phyloP scores from a whole-genome alignment of 768 basidiomycete genomes.

The Lactarius sanguifluus region DNA sequence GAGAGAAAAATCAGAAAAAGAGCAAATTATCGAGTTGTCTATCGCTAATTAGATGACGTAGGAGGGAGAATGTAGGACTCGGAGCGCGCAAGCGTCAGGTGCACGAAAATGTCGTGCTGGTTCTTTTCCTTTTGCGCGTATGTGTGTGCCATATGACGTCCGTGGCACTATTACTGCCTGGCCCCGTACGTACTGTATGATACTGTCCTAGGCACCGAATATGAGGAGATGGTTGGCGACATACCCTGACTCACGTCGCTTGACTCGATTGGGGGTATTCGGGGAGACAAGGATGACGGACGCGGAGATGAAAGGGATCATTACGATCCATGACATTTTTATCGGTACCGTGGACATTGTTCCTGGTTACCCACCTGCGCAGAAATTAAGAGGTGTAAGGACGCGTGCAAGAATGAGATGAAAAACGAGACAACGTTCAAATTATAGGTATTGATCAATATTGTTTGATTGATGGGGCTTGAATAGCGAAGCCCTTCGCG shows the following conservation, averaged over 20 bases:
- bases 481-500: slow-evolving; percentile 53
- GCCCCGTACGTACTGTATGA: neutral
- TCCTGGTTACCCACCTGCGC: neutral
- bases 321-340: neutral
- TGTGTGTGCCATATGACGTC: neutral
- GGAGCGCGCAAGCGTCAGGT: neutral
- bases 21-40: too few species aligned
- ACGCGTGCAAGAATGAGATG: neutral
- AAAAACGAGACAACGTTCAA: neutral
- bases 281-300: neutral
- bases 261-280: neutral
- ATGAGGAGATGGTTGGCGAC: neutral
- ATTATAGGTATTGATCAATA: slow-evolving; percentile 35
- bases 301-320: neutral
- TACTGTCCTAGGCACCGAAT: neutral
- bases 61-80: too few species aligned
- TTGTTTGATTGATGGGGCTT: slow-evolving; percentile 40
- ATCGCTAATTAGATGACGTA: neutral
- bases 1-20: neutral
- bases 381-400: neutral
- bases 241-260: neutral
- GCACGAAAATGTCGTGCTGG: neutral
- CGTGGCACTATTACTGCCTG: neutral
- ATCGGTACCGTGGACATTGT: neutral
- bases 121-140: neutral